Percentiles rank a stretch among this genome's conserved stretches.
Evolutionary conservation across 345 rosid genomes (phyloP).

Genomic region (Turritis glabra): DNA sequence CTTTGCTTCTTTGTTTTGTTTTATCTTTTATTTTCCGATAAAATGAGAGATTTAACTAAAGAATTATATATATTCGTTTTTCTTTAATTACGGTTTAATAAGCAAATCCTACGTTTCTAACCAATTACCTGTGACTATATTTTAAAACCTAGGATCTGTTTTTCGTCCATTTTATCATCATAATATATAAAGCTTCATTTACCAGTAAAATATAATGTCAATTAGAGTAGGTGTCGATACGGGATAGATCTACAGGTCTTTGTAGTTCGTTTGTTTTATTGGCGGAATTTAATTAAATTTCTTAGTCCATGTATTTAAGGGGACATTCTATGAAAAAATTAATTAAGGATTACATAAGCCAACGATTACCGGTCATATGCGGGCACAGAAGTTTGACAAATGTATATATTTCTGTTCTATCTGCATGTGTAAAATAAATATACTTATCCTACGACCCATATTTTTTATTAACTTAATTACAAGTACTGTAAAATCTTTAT

Average conservation of each 20-base stretch:
- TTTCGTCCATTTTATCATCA: constrained; percentile 8
- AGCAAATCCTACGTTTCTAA: constrained; percentile 3
- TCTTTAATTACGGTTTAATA: no score
- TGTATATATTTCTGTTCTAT: not conserved
- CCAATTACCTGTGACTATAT: not conserved
- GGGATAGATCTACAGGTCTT: constrained; percentile 13
- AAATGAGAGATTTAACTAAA: not conserved
- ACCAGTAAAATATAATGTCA: not conserved
- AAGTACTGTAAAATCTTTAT: no score
- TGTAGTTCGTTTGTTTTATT: constrained; percentile 3
- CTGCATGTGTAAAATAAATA: not conserved
- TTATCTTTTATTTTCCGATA: not conserved
- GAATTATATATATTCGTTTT: not conserved
- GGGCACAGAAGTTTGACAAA: not conserved
- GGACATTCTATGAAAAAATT: not conserved
- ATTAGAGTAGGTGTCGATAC: constrained; percentile 22
- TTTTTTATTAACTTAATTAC: no score
- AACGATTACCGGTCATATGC: constrained; percentile 4
- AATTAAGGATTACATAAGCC: not conserved
- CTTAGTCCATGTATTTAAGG: not conserved
- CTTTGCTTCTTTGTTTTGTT: not conserved
- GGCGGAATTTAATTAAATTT: not conserved
- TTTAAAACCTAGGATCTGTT: not conserved
- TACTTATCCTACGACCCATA: no score
- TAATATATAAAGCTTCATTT: not conserved